phyloP scores from a whole-genome alignment of 306 rosid species.

The Prunus mongolica region DNA sequence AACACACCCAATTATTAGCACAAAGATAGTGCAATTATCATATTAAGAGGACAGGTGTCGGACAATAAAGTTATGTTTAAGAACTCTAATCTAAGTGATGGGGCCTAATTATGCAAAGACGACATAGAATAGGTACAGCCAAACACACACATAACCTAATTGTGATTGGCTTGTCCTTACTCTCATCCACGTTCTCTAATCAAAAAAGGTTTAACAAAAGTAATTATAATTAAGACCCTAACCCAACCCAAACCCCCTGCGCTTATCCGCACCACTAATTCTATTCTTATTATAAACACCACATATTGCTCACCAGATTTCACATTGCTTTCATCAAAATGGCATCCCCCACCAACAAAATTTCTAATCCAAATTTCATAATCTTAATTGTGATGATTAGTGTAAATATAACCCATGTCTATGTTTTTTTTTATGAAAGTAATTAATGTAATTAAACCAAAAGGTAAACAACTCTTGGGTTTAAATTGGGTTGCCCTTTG shows the following conservation, averaged over 20 bases:
- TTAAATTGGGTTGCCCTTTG: neutral
- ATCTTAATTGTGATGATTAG: neutral
- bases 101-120: slow-evolving; percentile 22
- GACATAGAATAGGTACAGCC: slow-evolving; percentile 20
- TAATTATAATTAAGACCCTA: neutral
- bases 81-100: slow-evolving; percentile 5
- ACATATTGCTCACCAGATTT: neutral
- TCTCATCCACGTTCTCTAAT: slow-evolving; percentile 29
- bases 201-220: slow-evolving; percentile 8
- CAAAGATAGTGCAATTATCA: slow-evolving; percentile 2
- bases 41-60: slow-evolving; percentile 30
- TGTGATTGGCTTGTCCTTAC: slow-evolving; percentile 52
- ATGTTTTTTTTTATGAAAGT: too few relatives aligned
- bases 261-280: slow-evolving; percentile 37
- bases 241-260: neutral
- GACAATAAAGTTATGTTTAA: slow-evolving; percentile 24
- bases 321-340: slow-evolving; percentile 2
- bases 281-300: neutral
- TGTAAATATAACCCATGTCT: too few relatives aligned
- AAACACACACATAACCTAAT: slow-evolving; percentile 39
- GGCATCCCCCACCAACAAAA: neutral
- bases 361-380: neutral
- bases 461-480: too few relatives aligned
- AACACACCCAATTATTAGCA: slow-evolving; percentile 6
- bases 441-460: too few relatives aligned